A percentile compares a stretch with the other conserved stretches of the same genome.
phyloP scores from a whole-genome alignment of 2,329 filamentous ascomycete species.

The Neopestalotiopsis sp. region DNA sequence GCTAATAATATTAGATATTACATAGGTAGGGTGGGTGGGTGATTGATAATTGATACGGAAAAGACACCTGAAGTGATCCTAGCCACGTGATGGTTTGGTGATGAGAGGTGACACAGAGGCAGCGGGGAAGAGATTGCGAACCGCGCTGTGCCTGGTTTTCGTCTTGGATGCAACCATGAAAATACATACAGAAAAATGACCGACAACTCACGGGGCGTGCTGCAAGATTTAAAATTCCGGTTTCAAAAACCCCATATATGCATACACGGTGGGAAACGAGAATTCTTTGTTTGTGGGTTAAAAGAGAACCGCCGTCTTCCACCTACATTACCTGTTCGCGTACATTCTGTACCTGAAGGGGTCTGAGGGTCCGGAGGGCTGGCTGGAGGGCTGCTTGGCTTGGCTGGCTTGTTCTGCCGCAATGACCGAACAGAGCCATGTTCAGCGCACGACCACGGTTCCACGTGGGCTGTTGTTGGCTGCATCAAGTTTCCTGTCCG shows the following conservation, averaged over 20 bases:
- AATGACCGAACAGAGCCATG: background rate
- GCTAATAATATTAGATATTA: too few relatives aligned
- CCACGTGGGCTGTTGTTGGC: slow-evolving; percentile 7
- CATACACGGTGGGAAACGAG: background rate
- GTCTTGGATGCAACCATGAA: background rate
- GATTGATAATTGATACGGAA: background rate
- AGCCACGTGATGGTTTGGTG: background rate
- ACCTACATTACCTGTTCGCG: too few relatives aligned
- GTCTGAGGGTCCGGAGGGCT: too few relatives aligned
- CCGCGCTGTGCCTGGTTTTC: background rate
- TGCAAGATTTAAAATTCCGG: background rate
- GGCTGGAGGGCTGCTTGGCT: too few relatives aligned
- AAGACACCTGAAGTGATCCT: background rate
- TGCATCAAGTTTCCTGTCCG: slow-evolving; percentile 2
- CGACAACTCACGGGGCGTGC: background rate
- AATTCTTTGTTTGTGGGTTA: background rate
- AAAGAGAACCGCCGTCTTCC: too few relatives aligned
- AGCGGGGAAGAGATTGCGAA: background rate
- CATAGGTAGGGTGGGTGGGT: too few relatives aligned
- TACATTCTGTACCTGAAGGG: too few relatives aligned
- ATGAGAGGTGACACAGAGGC: background rate
- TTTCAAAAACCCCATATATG: background rate
- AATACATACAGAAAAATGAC: background rate
- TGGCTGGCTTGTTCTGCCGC: background rate
- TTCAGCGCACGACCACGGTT: slow-evolving; percentile 11